Evolutionary conservation across 257 asterid species (phyloP), one percentile per base, ranked within the genome.

Genomic region (Linderniella brevidens): DNA sequence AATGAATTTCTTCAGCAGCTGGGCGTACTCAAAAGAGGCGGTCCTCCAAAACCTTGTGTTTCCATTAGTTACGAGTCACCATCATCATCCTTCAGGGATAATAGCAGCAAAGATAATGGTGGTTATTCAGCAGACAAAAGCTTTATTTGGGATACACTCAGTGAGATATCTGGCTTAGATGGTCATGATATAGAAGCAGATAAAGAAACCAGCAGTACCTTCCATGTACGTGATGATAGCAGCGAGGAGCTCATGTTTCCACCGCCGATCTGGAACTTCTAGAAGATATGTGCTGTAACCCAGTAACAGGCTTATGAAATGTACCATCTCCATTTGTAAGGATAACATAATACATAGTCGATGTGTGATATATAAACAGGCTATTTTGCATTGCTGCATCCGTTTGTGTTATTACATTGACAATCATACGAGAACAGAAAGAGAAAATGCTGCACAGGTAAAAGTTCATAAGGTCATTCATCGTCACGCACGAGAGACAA

Each of bases 1-100:
- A 79, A 78, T 50, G 97, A 87, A 44, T 87, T 87, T 48, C 85
- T 87, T 32, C 88, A 83, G 73, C 95, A 87, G 61, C 17, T 83
- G 9, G 97, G 97, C 59, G 75, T 87, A 48, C 62, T 87, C 56
- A 75, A 80, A n/a, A n/a, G n/a, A n/a, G n/a, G n/a, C 53, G 55
- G 68, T 41, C 79, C 75, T 0, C 73, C 73, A 50, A 64, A 18
- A 13, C 49, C 64, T 39, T 59, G 65, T 43, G 43, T 20, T 35
- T 54, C 58, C 11, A 66, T 51, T 41, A 64, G 64, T 51, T 51
- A 64, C 17, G 58, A 49, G 11, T 77, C 69, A 40, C 41, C 65
- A 41, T 79, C 74, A 62, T 56, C 72, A 4, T 54, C 68, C 16
- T 65, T 75, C n/a, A n/a, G n/a, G 36, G 19, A 41, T 35, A 61